Evolutionary conservation across 257 asterid species (phyloP).

Genomic region (Salvia rosmarinus): DNA sequence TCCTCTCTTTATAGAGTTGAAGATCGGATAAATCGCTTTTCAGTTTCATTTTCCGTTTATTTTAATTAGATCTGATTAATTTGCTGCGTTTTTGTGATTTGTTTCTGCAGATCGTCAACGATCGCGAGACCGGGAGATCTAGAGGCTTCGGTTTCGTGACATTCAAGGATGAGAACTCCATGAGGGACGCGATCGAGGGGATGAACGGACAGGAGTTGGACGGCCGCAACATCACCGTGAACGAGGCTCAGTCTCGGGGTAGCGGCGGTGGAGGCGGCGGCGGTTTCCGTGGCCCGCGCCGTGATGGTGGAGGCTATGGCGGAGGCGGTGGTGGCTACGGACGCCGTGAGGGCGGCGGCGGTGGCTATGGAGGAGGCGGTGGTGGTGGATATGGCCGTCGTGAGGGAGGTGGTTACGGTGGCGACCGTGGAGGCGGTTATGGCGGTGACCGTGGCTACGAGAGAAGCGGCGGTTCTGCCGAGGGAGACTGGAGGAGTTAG

Average conservation of each 20-base stretch:
- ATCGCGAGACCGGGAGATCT: slow-evolving; percentile 71
- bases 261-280: slow-evolving; percentile 61
- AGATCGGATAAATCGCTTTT: slow-evolving; percentile 59
- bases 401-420: slow-evolving; percentile 33
- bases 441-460: slow-evolving; percentile 37
- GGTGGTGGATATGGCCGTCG: slow-evolving; percentile 27
- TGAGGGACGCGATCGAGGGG: slow-evolving; percentile 73
- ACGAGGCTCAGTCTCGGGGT: slow-evolving; percentile 84
- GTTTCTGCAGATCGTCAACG: slow-evolving; percentile 53
- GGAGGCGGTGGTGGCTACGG: slow-evolving; percentile 50
- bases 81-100: not conserved
- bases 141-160: slow-evolving; percentile 95
- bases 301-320: slow-evolving; percentile 35
- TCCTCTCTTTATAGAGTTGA: slow-evolving; percentile 59
- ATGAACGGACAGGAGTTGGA: slow-evolving; percentile 87
- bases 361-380: slow-evolving; percentile 27
- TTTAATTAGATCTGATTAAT: slow-evolving; percentile 36
- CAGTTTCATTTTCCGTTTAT: slow-evolving; percentile 27
- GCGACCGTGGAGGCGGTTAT: slow-evolving; percentile 33
- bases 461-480: slow-evolving; percentile 35
- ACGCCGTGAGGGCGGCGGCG: slow-evolving; percentile 38
- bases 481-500: slow-evolving; percentile 37
- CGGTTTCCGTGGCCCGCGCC: slow-evolving; percentile 45
- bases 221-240: slow-evolving; percentile 82
- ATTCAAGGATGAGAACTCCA: slow-evolving; percentile 66